phyloP scores from a whole-genome alignment of 352 stramenopile species.

The Pythium phragmitis region DNA sequence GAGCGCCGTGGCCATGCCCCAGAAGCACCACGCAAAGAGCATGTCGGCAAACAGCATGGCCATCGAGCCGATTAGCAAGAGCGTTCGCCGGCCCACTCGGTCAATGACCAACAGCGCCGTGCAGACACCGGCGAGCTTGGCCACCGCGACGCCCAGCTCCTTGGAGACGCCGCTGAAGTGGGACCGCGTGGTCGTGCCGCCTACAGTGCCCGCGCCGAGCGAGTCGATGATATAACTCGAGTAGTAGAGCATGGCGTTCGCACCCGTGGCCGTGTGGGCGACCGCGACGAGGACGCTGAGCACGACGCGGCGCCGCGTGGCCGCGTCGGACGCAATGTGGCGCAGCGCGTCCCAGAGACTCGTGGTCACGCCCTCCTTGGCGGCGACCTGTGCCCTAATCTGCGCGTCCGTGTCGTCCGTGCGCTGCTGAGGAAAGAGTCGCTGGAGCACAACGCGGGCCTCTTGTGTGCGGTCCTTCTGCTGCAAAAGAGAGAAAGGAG shows the following conservation, averaged over 20 bases:
- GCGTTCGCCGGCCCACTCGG: constrained; percentile 50
- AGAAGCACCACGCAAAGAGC: constrained; percentile 55
- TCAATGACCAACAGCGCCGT: constrained; percentile 52
- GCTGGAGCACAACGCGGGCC: constrained; percentile 34
- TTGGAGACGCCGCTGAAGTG: constrained; percentile 37
- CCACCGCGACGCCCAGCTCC: constrained; percentile 60
- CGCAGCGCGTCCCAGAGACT: constrained; percentile 37
- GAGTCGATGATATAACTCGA: constrained; percentile 69
- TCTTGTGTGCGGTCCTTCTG: constrained; percentile 54
- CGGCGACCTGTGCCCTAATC: constrained; percentile 28
- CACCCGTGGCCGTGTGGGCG: constrained; percentile 63
- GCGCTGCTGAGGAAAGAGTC: constrained; percentile 26
- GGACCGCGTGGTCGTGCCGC: not conserved
- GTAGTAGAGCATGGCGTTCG: constrained; percentile 82
- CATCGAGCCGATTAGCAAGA: constrained; percentile 55
- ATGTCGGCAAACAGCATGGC: constrained; percentile 55
- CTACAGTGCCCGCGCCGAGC: constrained; percentile 25
- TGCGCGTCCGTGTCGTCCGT: constrained; percentile 18
- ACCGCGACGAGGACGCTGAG: constrained; percentile 58
- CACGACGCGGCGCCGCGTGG: constrained; percentile 48
- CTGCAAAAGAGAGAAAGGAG: not conserved
- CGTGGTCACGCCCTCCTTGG: constrained; percentile 30
- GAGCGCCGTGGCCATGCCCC: constrained; percentile 24
- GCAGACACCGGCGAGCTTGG: constrained; percentile 65
- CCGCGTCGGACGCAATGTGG: constrained; percentile 35